Evolutionary conservation across 257 asterid genomes (phyloP).

Genomic region (Anisodus acutangulus): DNA sequence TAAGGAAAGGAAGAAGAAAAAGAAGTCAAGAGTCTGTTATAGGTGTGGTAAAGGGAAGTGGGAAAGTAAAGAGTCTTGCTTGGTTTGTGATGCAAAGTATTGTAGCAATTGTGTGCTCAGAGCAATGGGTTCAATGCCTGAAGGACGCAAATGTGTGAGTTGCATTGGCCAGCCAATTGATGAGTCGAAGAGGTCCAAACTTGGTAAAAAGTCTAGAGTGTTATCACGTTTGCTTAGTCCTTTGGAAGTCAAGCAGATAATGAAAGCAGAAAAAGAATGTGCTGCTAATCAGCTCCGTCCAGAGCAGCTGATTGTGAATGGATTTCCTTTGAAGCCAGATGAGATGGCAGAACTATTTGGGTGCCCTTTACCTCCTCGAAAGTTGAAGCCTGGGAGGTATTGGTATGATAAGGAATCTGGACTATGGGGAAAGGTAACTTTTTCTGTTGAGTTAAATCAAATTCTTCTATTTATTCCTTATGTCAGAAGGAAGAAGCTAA

Average conservation of each 20-base stretch:
- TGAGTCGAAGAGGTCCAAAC: constrained; percentile 64
- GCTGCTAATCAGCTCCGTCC: constrained; percentile 92
- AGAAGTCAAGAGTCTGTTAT: constrained; percentile 68
- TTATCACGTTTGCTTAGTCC: constrained; percentile 80
- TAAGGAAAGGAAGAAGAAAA: constrained; percentile 70
- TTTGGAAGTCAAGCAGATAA: constrained; percentile 87
- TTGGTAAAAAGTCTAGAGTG: constrained; percentile 79
- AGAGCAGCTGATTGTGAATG: constrained; percentile 85
- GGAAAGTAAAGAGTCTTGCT: constrained; percentile 83
- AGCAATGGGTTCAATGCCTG: constrained; percentile 99
- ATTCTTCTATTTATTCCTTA: constrained; percentile 28
- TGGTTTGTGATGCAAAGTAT: constrained; percentile 81
- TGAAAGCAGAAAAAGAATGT: constrained; percentile 89
- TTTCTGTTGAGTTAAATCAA: constrained; percentile 22
- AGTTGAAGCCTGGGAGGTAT: constrained; percentile 86
- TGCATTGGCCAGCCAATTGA: constrained; percentile 90
- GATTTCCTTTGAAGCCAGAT: constrained; percentile 74
- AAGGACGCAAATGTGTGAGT: constrained; percentile 90
- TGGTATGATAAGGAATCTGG: constrained; percentile 99
- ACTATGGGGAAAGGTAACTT: constrained; percentile 85
- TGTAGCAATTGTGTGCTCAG: constrained; percentile 92
- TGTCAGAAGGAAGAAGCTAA: constrained; percentile 28
- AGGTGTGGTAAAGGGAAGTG: constrained; percentile 94
- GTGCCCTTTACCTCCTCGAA: constrained; percentile 76
- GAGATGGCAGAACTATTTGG: constrained; percentile 87